Evolutionary conservation across 2,329 filamentous ascomycete genomes (phyloP), one percentile per base, ranked within the genome.

Genomic region (Lecanicillium sp.): DNA sequence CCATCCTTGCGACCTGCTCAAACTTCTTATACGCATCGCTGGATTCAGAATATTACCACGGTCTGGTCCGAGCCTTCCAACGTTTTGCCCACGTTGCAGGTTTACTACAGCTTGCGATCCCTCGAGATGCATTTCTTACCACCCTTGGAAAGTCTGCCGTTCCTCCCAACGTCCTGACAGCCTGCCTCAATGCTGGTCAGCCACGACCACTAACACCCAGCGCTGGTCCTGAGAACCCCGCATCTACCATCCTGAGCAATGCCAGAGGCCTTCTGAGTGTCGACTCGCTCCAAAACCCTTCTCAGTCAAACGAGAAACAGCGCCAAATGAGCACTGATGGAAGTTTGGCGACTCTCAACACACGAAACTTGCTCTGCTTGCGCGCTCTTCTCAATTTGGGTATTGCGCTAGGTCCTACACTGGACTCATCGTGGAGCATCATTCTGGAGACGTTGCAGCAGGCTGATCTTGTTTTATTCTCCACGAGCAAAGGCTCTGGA

Each of bases 41-140:
- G 4, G 93, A 98, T 62, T 86, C 88, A 1, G 90, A 96, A 45
- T 96, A 93, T 57, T 98, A 97, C 58, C 90, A 96, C 56, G 82
- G 85, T 9, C 72, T 98, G 2, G 91, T 98, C 20, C 81, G 93
- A 55, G 87, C 91, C 0, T 95, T 97, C 56, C 93, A 98, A 59
- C 90, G 94, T 55, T 87, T 98, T 59, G 87, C 93, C 1, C 94
- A 98, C 62, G 91, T 97, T 3, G 89, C 93, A 32, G 94, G 93
- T 5, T 73, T 98, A 39, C 69, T 98, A 8, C 83, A 90, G 53
- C 77, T 97, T 9, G 73, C 78, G 11, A 96, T 91, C 0, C 90
- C 93, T 0, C 78, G 93, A 54, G 93, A 98, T 72, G 93, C 93
- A 1, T 94, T 98, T 59, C 73, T 98, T 27, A 97, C 93, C 0